A percentile compares a stretch with the other conserved stretches of the same genome.
Conservation (phyloP, 768 basidiomycete genomes). For the Termitomyces sp. region DNA sequence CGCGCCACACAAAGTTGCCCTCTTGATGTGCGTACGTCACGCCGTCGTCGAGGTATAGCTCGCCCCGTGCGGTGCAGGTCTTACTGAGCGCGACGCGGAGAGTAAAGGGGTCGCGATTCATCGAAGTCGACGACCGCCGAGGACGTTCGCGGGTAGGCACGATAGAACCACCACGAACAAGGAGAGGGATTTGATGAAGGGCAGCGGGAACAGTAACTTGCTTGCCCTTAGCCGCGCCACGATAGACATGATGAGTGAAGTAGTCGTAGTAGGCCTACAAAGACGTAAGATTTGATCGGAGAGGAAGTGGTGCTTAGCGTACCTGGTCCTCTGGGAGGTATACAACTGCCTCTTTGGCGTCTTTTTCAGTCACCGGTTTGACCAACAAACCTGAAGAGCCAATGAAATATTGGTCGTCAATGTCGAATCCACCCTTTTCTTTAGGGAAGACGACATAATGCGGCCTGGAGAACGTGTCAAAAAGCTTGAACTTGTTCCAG, state of each 20-base stretch:
- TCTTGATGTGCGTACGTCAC: constrained; percentile 68
- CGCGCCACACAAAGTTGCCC: constrained; percentile 83
- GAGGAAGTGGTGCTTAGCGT: constrained; percentile 2
- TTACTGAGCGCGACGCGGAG: constrained; percentile 76
- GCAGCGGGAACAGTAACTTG: constrained; percentile 73
- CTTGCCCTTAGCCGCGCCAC: constrained; percentile 59
- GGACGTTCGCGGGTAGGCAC: constrained; percentile 84
- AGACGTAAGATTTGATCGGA: background rate
- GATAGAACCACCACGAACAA: constrained; percentile 89
- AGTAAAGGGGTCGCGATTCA: constrained; percentile 92
- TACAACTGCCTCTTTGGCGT: constrained; percentile 59
- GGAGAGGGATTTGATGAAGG: constrained; percentile 74
- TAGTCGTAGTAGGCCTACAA: constrained; percentile 90
- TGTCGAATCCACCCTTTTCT: constrained; percentile 75
- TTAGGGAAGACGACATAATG: constrained; percentile 93
- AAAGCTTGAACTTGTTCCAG: background rate
- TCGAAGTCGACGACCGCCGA: constrained; percentile 77
- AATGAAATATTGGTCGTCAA: constrained; percentile 94
- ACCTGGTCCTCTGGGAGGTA: constrained; percentile 89
- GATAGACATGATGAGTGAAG: constrained; percentile 65
- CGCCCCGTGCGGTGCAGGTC: constrained; percentile 57
- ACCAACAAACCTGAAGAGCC: constrained; percentile 85
- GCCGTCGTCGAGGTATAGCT: constrained; percentile 95
- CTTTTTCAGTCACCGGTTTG: constrained; percentile 82
- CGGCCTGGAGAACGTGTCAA: constrained; percentile 51